Base-by-base conservation (phyloP, 1,139 yeast genomes). In the Hyphopichia burtonii region DNA sequence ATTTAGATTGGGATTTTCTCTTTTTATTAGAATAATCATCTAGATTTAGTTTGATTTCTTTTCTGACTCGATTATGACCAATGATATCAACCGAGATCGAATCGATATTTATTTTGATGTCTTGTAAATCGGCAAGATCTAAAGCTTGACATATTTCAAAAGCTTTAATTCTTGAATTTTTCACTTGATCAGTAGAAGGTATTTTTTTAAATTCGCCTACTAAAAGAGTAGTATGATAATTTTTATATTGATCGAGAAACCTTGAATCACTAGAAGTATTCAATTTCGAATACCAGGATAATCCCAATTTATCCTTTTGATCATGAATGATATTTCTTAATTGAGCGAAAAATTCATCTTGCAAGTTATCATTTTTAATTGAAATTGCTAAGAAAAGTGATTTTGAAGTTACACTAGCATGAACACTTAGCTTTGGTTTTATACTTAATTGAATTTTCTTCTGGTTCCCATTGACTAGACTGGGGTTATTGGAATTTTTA, bases 161-260 rank as follows among this genome's bases (percentile, higher is more conserved):
- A 72, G 34, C 63, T 57, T 45, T 53, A 60, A 46, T 63, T 65
- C 33, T 66, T 60, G 63, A 65, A 63, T 20, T 8, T 10, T 18
- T 15, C 3, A 31, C 6, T 8, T 14, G 17, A n/a, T 28, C 12
- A 8, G n/a, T 15, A n/a, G n/a, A 14, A 14, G 25, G 33, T 27
- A n/a, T 17, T 34, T 25, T 33, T 35, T 36, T 35, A 14, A 33
- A 20, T 18, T 43, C 48, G 2, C 46, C 48, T 4, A 45, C 38
- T 4, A 33, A 22, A 7, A 43, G 34, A 4, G 48, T 41, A 2
- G 41, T 37, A 30, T 45, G 48, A 36, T 40, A 43, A 20, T 42
- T 22, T 11, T 33, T 18, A 18, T 31, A 31, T n/a, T 30, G 9
- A n/a, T 30, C 32, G 6, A 30, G 5, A 7, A 30, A 30, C 6